These are phyloP conservation scores for Penicillium sp. DNA, from an alignment of 2,329 filamentous ascomycete genomes.

Conservation along the genomic window DNA sequence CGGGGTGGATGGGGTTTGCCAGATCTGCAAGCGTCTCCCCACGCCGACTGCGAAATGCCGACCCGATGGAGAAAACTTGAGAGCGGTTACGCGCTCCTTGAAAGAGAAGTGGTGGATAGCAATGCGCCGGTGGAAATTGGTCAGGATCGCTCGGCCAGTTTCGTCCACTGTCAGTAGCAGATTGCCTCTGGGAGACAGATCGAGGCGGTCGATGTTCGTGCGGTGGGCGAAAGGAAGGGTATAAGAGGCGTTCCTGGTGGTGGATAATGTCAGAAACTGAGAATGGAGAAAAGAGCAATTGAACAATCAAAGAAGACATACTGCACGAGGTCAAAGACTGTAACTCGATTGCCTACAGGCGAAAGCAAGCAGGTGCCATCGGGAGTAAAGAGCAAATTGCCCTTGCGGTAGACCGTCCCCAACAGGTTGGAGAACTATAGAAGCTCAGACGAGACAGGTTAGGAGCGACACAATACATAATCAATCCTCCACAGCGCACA, in stretches of 20 bases:
- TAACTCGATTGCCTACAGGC: slow-evolving; percentile 92
- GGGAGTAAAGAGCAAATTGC: slow-evolving; percentile 92
- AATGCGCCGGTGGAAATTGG: slow-evolving; percentile 81
- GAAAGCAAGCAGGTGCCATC: slow-evolving; percentile 95
- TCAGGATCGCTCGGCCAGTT: slow-evolving; percentile 88
- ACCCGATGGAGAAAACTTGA: slow-evolving; percentile 88
- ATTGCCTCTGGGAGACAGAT: slow-evolving; percentile 85
- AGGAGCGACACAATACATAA: too few relatives aligned
- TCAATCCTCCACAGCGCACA: slow-evolving; percentile 3
- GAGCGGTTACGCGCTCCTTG: slow-evolving; percentile 72
- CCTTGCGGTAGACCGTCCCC: slow-evolving; percentile 96
- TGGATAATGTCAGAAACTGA: slow-evolving; percentile 5
- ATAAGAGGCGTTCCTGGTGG: slow-evolving; percentile 45
- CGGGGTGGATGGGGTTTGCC: slow-evolving; percentile 90
- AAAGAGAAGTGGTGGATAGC: slow-evolving; percentile 96
- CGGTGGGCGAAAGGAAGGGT: slow-evolving; percentile 75
- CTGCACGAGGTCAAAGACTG: slow-evolving; percentile 95
- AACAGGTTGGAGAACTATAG: slow-evolving; percentile 92
- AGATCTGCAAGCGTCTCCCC: slow-evolving; percentile 85
- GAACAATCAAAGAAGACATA: slow-evolving; percentile 52
- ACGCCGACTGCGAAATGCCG: slow-evolving; percentile 86
- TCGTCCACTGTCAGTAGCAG: slow-evolving; percentile 90
- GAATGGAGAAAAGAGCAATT: not conserved
- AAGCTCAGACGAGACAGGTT: not conserved
- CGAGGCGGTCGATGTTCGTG: slow-evolving; percentile 85